phyloP scores from a whole-genome alignment of 192 early-diverging fungal species.

The Coemansia reversa region DNA sequence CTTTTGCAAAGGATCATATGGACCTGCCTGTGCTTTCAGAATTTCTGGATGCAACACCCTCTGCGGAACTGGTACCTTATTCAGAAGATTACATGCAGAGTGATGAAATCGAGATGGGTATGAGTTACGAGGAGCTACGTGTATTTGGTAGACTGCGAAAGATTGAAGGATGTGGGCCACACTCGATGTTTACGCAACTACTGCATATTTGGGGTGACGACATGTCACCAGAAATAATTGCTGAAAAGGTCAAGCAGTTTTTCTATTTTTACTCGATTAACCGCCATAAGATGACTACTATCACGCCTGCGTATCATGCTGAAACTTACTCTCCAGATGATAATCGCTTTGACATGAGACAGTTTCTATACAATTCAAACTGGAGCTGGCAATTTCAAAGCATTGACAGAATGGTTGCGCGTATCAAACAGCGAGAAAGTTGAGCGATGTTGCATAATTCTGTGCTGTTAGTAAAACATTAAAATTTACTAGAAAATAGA shows the following conservation, averaged over 20 bases:
- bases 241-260: slow-evolving; percentile 91
- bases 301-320: slow-evolving; percentile 95
- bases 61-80: slow-evolving; percentile 94
- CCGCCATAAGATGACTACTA: slow-evolving; percentile 96
- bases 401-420: slow-evolving; percentile 69
- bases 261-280: slow-evolving; percentile 98
- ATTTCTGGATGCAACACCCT: slow-evolving; percentile 85
- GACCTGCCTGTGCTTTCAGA: slow-evolving; percentile 66
- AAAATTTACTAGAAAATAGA: too few relatives aligned
- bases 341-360: slow-evolving; percentile 95
- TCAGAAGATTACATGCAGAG: slow-evolving; percentile 80
- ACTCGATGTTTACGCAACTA: slow-evolving; percentile 90
- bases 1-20: slow-evolving; percentile 63
- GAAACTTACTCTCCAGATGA: slow-evolving; percentile 95
- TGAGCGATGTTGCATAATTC: too few relatives aligned
- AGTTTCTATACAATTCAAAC: slow-evolving; percentile 88
- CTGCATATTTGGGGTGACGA: slow-evolving; percentile 70
- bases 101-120: slow-evolving; percentile 97
- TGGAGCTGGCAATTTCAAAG: slow-evolving; percentile 93
- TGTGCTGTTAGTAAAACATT: too few relatives aligned
- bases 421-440: slow-evolving; percentile 8
- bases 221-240: slow-evolving; percentile 61
- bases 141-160: slow-evolving; percentile 90
- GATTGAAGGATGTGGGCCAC: slow-evolving; percentile 84
- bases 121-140: slow-evolving; percentile 94